Conservation (phyloP, 352 stramenopile genomes). For the Pythium oligandrum region DNA sequence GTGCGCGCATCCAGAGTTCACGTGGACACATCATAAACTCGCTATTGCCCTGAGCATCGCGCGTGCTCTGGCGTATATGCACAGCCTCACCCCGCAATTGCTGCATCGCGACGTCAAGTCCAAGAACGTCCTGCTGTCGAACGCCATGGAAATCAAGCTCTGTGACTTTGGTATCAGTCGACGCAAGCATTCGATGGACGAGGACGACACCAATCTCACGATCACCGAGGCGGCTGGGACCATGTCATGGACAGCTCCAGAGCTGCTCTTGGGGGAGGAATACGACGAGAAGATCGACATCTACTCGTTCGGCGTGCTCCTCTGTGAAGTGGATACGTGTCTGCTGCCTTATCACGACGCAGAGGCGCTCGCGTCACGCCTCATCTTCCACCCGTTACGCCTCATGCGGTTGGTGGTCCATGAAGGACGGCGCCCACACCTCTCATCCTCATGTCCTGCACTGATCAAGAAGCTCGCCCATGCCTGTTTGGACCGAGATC, state of each 20-base stretch:
- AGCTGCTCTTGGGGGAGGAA: constrained; percentile 55
- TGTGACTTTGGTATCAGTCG: constrained; percentile 48
- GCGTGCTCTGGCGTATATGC: constrained; percentile 74
- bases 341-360: constrained; percentile 61
- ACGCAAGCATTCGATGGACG: constrained; percentile 35
- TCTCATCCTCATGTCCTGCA: constrained; percentile 50
- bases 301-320: constrained; percentile 69
- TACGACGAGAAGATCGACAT: constrained; percentile 79
- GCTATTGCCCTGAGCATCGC: constrained; percentile 50
- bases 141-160: constrained; percentile 44
- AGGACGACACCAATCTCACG: constrained; percentile 45
- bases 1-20: constrained; percentile 21
- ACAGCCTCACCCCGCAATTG: constrained; percentile 66
- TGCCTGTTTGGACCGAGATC: constrained; percentile 47
- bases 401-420: constrained; percentile 58
- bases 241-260: constrained; percentile 60
- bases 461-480: constrained; percentile 53
- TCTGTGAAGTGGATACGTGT: constrained; percentile 71
- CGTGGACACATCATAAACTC: constrained; percentile 48
- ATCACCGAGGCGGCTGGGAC: constrained; percentile 45
- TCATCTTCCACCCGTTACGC: constrained; percentile 47
- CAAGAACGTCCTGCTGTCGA: constrained; percentile 78
- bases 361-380: constrained; percentile 28
- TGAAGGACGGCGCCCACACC: constrained; percentile 46
- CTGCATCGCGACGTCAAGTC: constrained; percentile 87